Evolutionary conservation across 1,284 basidiomycete species (phyloP).

Genomic region (Ustilago hordei): DNA sequence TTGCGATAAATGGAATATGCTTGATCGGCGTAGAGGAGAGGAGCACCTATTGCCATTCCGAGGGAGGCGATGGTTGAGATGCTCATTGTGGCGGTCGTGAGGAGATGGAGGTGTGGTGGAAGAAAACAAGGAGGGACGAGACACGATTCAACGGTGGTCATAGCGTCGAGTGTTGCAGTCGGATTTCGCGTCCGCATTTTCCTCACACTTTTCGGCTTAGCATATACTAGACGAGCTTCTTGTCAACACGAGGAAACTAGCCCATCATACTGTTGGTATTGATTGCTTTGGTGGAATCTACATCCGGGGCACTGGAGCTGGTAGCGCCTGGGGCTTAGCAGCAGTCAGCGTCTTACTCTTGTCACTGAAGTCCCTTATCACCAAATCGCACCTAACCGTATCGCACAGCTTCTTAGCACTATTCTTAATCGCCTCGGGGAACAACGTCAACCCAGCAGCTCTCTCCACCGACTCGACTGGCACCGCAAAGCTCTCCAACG

Average conservation of each 20-base stretch:
- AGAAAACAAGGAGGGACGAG: not conserved
- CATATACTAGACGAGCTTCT: not conserved
- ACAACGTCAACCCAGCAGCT: slow-evolving; percentile 87
- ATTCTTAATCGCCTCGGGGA: slow-evolving; percentile 84
- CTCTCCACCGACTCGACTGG: slow-evolving; percentile 89
- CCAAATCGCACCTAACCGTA: slow-evolving; percentile 59
- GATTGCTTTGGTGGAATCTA: not conserved
- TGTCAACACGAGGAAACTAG: not conserved
- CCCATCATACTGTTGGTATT: not conserved
- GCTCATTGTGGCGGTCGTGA: slow-evolving; percentile 22
- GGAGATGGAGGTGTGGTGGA: not conserved
- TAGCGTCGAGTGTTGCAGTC: not conserved
- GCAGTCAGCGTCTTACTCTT: slow-evolving; percentile 47
- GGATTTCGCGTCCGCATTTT: slow-evolving; percentile 1
- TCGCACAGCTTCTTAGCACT: slow-evolving; percentile 86
- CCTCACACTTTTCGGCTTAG: not conserved
- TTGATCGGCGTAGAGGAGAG: slow-evolving; percentile 63
- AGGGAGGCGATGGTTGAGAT: slow-evolving; percentile 41
- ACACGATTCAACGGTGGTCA: not conserved
- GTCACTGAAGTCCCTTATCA: slow-evolving; percentile 62
- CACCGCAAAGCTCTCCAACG: slow-evolving; percentile 61
- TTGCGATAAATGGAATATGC: slow-evolving; percentile 60
- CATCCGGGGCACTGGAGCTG: slow-evolving; percentile 19
- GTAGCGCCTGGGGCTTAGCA: slow-evolving; percentile 18
- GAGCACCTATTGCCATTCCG: slow-evolving; percentile 58